Evolutionary conservation across 208 protist genomes (phyloP).

Genomic region (Porcisia hertigi): DNA sequence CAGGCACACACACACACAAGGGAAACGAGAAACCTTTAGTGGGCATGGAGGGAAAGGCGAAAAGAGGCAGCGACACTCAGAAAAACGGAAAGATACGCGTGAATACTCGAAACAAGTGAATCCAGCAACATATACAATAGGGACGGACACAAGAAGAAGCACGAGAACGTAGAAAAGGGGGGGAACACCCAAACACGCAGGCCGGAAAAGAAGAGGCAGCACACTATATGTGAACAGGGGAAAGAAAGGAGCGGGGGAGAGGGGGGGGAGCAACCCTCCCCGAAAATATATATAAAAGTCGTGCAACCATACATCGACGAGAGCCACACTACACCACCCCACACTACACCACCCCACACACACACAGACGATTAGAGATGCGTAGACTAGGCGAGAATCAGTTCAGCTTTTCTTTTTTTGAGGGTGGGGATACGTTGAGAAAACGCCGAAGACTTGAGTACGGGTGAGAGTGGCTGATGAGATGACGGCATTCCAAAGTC

Average conservation of each 20-base stretch:
- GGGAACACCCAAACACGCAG: neutral
- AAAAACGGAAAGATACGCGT: constrained; percentile 9
- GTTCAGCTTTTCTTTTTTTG: too few relatives aligned
- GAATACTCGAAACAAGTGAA: constrained; percentile 2
- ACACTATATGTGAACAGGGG: neutral
- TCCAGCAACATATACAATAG: neutral
- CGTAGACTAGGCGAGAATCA: neutral
- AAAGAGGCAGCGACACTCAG: neutral
- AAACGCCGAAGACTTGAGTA: neutral
- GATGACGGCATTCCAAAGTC: too few relatives aligned
- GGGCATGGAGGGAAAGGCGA: neutral
- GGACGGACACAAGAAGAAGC: neutral
- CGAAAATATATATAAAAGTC: neutral
- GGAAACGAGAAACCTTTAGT: constrained; percentile 14
- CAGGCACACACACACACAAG: neutral
- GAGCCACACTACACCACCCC: neutral
- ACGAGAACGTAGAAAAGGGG: neutral
- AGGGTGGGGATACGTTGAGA: too few relatives aligned
- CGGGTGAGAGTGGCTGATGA: too few relatives aligned
- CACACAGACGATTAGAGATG: neutral
- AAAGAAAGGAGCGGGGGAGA: neutral
- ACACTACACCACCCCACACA: constrained; percentile 3
- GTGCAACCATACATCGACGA: neutral
- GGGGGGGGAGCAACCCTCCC: neutral
- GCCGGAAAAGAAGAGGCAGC: neutral